These are phyloP conservation scores for Daldinia vernicosa DNA, from an alignment of 495 filamentous ascomycete species.

Conservation along the genomic window DNA sequence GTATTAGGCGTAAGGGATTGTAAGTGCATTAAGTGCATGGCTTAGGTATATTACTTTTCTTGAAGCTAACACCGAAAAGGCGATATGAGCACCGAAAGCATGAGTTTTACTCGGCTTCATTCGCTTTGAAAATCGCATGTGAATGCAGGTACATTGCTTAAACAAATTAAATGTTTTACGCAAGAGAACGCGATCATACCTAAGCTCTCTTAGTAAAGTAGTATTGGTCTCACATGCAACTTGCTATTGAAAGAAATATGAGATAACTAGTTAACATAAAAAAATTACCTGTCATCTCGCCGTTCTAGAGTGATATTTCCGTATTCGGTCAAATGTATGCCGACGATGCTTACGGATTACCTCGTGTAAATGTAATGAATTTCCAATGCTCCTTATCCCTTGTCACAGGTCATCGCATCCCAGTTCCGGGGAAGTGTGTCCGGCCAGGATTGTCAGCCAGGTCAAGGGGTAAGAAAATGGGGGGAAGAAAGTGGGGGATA, in stretches of 20 bases:
- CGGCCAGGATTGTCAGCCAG: conserved; percentile 38
- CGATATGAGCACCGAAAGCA: not conserved
- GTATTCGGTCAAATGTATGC: conserved; percentile 12
- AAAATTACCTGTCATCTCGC: not conserved
- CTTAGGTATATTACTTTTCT: conserved; percentile 1
- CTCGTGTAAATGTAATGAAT: conserved; percentile 16
- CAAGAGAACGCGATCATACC: not conserved
- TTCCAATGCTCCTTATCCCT: conserved; percentile 19
- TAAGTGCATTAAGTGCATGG: not conserved
- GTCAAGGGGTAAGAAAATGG: conserved; percentile 19
- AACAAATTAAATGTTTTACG: not conserved
- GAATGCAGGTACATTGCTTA: not conserved
- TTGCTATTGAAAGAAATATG: not conserved
- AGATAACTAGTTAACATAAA: not conserved
- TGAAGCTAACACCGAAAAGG: not conserved
- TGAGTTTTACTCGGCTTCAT: not conserved
- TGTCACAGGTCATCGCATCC: conserved; percentile 27
- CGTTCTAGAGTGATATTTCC: conserved; percentile 7
- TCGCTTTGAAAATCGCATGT: not conserved
- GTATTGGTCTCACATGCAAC: not conserved
- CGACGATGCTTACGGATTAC: conserved; percentile 17
- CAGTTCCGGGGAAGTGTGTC: conserved; percentile 41
- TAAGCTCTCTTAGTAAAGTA: not conserved
- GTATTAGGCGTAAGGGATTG: not conserved
- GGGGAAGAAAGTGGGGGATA: conserved; percentile 24